Evolutionary conservation across 352 stramenopile genomes (phyloP).

Genomic region (Plasmopara halstedii): DNA sequence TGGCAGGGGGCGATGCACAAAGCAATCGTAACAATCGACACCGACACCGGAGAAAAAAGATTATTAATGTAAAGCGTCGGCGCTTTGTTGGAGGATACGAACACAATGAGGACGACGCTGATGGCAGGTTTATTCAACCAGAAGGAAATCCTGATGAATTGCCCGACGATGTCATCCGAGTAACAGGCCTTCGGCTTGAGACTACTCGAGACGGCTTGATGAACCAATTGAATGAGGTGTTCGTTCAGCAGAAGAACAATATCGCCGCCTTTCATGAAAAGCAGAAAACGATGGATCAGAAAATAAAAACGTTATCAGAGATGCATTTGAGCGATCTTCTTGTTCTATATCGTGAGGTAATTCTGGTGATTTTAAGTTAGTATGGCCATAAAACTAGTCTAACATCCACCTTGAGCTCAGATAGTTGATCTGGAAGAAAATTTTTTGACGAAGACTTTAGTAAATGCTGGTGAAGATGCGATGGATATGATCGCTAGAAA

Average conservation of each 20-base stretch:
- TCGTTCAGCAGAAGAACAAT: constrained; percentile 20
- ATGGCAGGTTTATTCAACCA: constrained; percentile 76
- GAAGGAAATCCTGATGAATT: constrained; percentile 69
- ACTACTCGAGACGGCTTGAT: constrained; percentile 29
- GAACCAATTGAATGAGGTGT: constrained; percentile 28
- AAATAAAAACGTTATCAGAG: constrained; percentile 12
- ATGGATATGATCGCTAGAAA: constrained; percentile 57
- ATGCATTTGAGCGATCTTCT: constrained; percentile 24
- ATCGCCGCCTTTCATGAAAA: constrained; percentile 26
- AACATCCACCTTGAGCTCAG: constrained; percentile 14
- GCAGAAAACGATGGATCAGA: constrained; percentile 14
- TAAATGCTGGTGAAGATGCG: constrained; percentile 60
- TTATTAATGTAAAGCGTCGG: constrained; percentile 19
- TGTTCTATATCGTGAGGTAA: constrained; percentile 24
- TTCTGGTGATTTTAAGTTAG: constrained; percentile 2
- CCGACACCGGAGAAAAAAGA: constrained; percentile 4
- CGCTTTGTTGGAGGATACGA: constrained; percentile 72
- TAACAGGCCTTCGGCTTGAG: constrained; percentile 39
- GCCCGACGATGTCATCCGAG: constrained; percentile 62
- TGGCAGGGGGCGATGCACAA: not conserved
- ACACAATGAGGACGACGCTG: constrained; percentile 40
- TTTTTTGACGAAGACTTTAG: constrained; percentile 43
- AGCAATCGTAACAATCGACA: not conserved
- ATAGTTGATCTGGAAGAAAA: constrained; percentile 20
- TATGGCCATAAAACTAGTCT: not conserved